Evolutionary conservation across 495 filamentous ascomycete genomes (phyloP), one percentile per base, ranked within the genome.

Genomic region (Tetracladium marchalianum): DNA sequence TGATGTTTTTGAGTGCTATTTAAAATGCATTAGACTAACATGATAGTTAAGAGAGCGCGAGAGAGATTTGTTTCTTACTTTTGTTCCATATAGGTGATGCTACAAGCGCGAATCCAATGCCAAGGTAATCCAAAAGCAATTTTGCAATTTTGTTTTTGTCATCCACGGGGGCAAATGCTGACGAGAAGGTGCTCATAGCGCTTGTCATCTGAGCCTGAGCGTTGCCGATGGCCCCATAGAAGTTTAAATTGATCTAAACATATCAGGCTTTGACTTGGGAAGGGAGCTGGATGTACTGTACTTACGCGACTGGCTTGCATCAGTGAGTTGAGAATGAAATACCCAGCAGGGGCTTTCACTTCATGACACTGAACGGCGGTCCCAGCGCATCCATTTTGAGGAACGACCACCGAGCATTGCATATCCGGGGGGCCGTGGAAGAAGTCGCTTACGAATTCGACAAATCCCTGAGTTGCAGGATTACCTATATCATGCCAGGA

Each of bases 21-120:
- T n/a, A n/a, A n/a, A n/a, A n/a, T n/a, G n/a, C n/a, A n/a, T n/a
- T n/a, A n/a, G n/a, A n/a, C n/a, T n/a, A n/a, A n/a, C n/a, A n/a
- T n/a, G n/a, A n/a, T n/a, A n/a, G n/a, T n/a, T n/a, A n/a, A n/a
- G n/a, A n/a, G n/a, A n/a, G n/a, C n/a, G n/a, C n/a, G n/a, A n/a
- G n/a, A n/a, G n/a, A n/a, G n/a, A n/a, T n/a, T n/a, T n/a, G n/a
- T n/a, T n/a, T 48, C 37, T 12, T 35, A 39, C 35, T 4, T 35
- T 42, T 39, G 65, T 63, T 5, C 54, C 55, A 57, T 63, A 63
- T 31, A 65, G 36, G 36, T 16, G 36, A 9, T 16, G 36, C 36
- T 16, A 39, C 9, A 6, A 39, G 15, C 6, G 9, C 36, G 17
- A 10, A 39, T n/a, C 36, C 36, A 7, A 39, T 10, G 36, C 36